A percentile compares a stretch with the other conserved stretches of the same genome.
phyloP scores from a whole-genome alignment of 225 moss, liverwort and hornwort species.

The Pleurozium schreberi region DNA sequence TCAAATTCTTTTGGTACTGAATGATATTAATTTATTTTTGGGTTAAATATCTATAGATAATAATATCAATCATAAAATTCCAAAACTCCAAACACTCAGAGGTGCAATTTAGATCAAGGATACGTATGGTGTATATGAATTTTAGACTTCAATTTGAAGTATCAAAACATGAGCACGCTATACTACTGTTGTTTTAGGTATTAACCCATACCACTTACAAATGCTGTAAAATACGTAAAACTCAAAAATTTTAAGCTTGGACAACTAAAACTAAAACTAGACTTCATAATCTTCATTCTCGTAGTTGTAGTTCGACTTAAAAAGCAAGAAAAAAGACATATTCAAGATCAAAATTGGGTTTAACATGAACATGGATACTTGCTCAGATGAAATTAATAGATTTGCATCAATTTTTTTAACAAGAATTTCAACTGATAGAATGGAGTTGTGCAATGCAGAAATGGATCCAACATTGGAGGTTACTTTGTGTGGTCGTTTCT shows the following conservation, averaged over 20 bases:
- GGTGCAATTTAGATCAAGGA: too few relatives aligned
- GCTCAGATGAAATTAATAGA: not conserved
- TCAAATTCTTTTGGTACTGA: not conserved
- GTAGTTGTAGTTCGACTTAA: not conserved
- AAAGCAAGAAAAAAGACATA: not conserved
- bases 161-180: not conserved
- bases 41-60: not conserved
- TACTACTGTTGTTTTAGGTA: not conserved
- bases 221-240: not conserved
- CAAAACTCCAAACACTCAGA: not conserved
- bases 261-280: not conserved
- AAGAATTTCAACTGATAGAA: not conserved
- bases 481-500: slow-evolving; percentile 81
- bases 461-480: slow-evolving; percentile 61
- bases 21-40: not conserved
- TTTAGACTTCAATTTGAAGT: too few relatives aligned
- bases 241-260: not conserved
- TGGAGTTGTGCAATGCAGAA: slow-evolving; percentile 18
- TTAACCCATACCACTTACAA: not conserved
- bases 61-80: not conserved
- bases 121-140: not conserved
- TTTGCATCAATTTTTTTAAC: too few relatives aligned
- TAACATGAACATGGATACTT: not conserved
- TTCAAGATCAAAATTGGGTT: not conserved
- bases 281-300: not conserved